Base-by-base conservation (phyloP, 371 early-diverging fungal species). In the Mucor racemosus region DNA sequence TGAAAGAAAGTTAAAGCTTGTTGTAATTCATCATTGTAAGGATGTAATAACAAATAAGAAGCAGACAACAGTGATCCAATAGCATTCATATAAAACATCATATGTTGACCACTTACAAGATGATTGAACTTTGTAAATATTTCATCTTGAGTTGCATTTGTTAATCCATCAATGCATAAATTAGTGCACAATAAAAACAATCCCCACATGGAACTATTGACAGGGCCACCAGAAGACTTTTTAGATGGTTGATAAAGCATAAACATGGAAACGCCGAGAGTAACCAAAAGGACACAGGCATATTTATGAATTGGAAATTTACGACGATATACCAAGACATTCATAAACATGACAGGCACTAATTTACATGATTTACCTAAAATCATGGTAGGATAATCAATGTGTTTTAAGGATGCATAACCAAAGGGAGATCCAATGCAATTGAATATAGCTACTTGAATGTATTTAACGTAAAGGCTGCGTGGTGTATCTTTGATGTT, bases 61-160 rank as follows among this genome's bases (percentile, higher is more conserved):
- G 83, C 67, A 86, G 95, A 93, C 50, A 92, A 76, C 6, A 82
- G 21, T 1, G 91, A 83, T 40, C 94, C 89, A 73, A 94, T 86
- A 17, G 93, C 71, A 79, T 98, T 99, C 97, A 97, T 96, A 74
- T 86, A 95, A 74, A 94, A 92, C 99, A 99, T 99, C 98, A 99
- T 97, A 48, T 95, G 93, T 62, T 93, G 90, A 7, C 97, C 95
- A 0, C 91, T 85, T 11, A 89, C 88, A 15, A 82, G 62, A 36
- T 78, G 67, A 40, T 86, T 84, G 81, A 86, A 92, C 17, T 86
- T 83, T 41, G 85, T 84, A 76, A 98, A 96, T 40, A 98, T 90
- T 62, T 93, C 91, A 78, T 99, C 99, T 81, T 99, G 99, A 0
- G 95, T 92, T n/a, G 96, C 92, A 84, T 97, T 99, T n/a, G 94